Percentiles rank a stretch among this genome's conserved stretches.
Evolutionary conservation across 2,329 filamentous ascomycete genomes (phyloP).

Genomic region (Fusarium multiceps): DNA sequence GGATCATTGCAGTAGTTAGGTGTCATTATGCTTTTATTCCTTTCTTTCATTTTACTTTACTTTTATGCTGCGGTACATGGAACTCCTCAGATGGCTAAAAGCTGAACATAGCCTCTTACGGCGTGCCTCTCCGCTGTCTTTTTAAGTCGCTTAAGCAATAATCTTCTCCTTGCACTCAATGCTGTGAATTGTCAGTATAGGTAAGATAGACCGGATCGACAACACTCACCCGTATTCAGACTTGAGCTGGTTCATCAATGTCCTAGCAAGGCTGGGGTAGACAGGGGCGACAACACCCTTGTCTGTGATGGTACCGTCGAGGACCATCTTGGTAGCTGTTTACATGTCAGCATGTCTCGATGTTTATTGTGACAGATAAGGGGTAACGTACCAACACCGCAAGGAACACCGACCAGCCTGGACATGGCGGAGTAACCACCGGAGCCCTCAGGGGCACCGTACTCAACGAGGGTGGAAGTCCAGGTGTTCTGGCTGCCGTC

Average conservation of each 20-base stretch:
- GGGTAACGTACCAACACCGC: constrained; percentile 49
- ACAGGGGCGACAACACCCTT: constrained; percentile 83
- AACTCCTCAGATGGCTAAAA: not conserved
- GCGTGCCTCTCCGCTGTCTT: not conserved
- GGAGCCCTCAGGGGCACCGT: constrained; percentile 80
- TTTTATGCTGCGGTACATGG: constrained; percentile 6
- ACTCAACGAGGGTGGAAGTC: constrained; percentile 84
- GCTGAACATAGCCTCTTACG: not conserved
- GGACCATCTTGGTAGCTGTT: constrained; percentile 75
- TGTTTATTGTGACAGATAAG: not conserved
- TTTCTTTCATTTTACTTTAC: constrained; percentile 18
- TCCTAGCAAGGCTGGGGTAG: constrained; percentile 75
- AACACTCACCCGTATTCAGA: constrained; percentile 70
- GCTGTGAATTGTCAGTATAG: constrained; percentile 3
- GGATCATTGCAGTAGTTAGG: not conserved
- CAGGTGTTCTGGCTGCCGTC: constrained; percentile 82
- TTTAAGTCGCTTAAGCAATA: constrained; percentile 16
- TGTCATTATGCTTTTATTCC: constrained; percentile 1
- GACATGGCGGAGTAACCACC: constrained; percentile 87
- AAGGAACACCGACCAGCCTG: constrained; percentile 79
- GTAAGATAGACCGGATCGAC: not conserved
- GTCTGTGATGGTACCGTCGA: constrained; percentile 77
- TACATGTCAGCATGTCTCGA: not conserved
- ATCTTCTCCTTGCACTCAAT: constrained; percentile 35
- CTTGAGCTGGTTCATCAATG: constrained; percentile 81